phyloP scores from a whole-genome alignment of 1,284 basidiomycete genomes.

The Naganishia sp. region DNA sequence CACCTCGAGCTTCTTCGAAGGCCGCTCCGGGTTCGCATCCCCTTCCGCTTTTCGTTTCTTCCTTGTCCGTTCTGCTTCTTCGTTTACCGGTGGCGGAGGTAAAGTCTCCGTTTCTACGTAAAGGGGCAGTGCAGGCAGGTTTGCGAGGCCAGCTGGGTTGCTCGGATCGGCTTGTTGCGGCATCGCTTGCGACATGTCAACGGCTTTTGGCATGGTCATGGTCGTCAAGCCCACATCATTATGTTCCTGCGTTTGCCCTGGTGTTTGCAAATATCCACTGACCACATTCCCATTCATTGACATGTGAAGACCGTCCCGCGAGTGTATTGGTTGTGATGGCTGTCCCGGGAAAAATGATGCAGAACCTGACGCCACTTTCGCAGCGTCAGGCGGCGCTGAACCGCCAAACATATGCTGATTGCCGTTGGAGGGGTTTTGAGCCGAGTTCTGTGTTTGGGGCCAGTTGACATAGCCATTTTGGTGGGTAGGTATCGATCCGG shows the following conservation, averaged over 20 bases:
- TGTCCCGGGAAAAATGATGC: neutral
- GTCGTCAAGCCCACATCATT: neutral
- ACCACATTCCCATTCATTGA: neutral
- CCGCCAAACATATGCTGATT: neutral
- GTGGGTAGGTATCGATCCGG: neutral
- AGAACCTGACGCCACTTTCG: neutral
- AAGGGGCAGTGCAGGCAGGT: neutral
- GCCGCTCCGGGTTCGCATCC: conserved; percentile 13
- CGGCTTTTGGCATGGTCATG: neutral
- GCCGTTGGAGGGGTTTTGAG: neutral
- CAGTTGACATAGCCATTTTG: neutral
- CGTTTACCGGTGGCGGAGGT: neutral
- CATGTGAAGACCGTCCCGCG: neutral
- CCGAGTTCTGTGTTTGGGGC: neutral
- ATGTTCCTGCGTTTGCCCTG: neutral
- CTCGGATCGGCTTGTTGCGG: neutral
- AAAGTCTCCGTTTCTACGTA: conserved; percentile 2
- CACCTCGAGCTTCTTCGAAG: conserved; percentile 28
- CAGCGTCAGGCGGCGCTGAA: neutral
- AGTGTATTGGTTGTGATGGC: neutral
- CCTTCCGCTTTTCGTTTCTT: conserved; percentile 23
- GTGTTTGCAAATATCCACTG: neutral
- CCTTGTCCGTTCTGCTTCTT: conserved; percentile 2
- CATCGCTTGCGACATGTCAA: neutral
- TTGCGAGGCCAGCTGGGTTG: neutral